Base-by-base conservation (phyloP, 2,329 filamentous ascomycete genomes). In the Lecanicillium sp. region DNA sequence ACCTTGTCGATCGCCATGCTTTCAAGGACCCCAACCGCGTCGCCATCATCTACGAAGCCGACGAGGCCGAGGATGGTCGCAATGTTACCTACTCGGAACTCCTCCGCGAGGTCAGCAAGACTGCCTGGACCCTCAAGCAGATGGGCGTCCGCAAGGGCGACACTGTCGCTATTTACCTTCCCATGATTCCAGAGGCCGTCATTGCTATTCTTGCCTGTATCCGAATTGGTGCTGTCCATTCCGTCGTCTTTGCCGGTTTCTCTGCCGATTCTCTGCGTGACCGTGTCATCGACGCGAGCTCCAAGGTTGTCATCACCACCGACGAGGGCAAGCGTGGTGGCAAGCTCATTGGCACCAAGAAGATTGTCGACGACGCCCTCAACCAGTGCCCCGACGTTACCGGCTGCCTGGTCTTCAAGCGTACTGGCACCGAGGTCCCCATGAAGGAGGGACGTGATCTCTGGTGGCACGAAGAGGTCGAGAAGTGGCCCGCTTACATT, bases 381-480 rank as follows among this genome's bases (percentile, higher is more conserved):
- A 94, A 92, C 73, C 87, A 95, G 65, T 96, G 90, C 65, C 90
- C 90, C 14, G 82, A 86, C 51, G 85, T 98, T 48, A 78, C 72
- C 30, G 79, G 85, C 62, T 85, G 86, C 51, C 73, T 98, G 29
- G 92, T 98, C 41, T 96, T 82, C 74, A 90, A 94, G 76, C 85
- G 92, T 53, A 98, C 92, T 28, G 90, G 90, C 37, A 82, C 88
- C 35, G 88, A 95, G 38, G 81, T 96, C 15, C 89, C 90, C 47
- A 90, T 84, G 85, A 94, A 87, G 37, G 65, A 78, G 50, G 88
- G 87, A 48, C 81, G 92, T 55, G 92, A 98, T 64, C 74, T 78
- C 57, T 98, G 92, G 92, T 98, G 92, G 92, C 88, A 96, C 64
- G 92, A 96, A 69, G 90, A 96, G 74, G 81, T 90, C 40, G 86